Evolutionary conservation across 768 basidiomycete species (phyloP), one percentile per base, ranked within the genome.

Genomic region (Gloeopeniophorella convolvens): DNA sequence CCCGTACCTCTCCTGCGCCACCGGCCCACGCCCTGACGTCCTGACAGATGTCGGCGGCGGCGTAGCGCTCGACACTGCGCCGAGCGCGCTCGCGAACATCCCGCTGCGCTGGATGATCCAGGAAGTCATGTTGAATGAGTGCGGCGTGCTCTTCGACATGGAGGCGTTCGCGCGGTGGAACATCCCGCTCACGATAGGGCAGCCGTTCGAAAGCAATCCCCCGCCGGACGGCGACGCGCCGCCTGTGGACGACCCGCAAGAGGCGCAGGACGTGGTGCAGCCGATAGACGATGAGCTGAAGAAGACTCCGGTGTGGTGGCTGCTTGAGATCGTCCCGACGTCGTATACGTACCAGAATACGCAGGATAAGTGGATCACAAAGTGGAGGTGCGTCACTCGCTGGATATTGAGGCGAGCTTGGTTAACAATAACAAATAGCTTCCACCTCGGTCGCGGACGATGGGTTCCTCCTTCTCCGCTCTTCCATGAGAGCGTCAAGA

Each of bases 251-350:
- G 3, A 33, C 11, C n/a, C 3, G 20, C 37, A 31, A 23, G 55
- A 58, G 11, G 33, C 15, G 13, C n/a, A 42, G 13, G 67, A 71
- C 45, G 72, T 71, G n/a, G 34, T 78, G n/a, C 65, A 77, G 59
- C 76, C 74, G 1, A 57, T 81, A 2, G 66, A 79, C 52, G 85
- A 89, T 56, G 46, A 69, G 53, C 65, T 89, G 37, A 63, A 67
- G 61, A 40, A 42, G 7, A 62, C 63, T 13, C 65, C 63, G 16
- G 4, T 69, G 1, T 90, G 87, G 87, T 84, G 83, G 85, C 28
- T 85, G n/a, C 65, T 88, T 30, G 87, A 90, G 65, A 65, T 86
- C 23, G 24, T 87, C 0, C 85, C 83, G 13, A 59, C 73, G 46
- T 62, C 59, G 32, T 77, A 72, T 57, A 62, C 68, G 16, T 83